Evolutionary conservation across 2,329 filamentous ascomycete species (phyloP).

Genomic region (Thermothelomyces thermophilus): DNA sequence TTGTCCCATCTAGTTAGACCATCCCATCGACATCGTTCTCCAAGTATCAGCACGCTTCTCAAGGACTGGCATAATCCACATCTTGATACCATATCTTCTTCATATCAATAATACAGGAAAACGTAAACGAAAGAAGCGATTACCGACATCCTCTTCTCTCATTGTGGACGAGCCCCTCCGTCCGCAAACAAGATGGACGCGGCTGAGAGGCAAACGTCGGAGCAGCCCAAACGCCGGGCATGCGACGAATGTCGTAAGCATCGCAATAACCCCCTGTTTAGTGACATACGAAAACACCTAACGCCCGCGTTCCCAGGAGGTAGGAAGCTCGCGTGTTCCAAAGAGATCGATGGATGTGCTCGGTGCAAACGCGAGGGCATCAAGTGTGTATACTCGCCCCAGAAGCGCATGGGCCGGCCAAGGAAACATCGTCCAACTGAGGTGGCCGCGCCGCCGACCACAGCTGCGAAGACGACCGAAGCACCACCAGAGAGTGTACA

Average conservation of each 20-base stretch:
- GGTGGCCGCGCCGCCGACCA: slow-evolving; percentile 11
- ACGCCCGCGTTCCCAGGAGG: slow-evolving; percentile 38
- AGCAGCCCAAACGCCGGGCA: slow-evolving; percentile 47
- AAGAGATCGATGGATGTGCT: slow-evolving; percentile 52
- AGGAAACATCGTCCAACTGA: slow-evolving; percentile 46
- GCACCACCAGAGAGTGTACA: slow-evolving; percentile 3
- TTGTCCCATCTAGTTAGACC: not conserved
- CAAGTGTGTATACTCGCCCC: slow-evolving; percentile 54
- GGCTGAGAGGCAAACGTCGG: slow-evolving; percentile 4
- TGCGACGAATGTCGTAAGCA: slow-evolving; percentile 61
- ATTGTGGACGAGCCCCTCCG: not conserved
- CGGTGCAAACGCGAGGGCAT: slow-evolving; percentile 54
- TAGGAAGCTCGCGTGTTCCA: slow-evolving; percentile 59
- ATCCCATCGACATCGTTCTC: not conserved
- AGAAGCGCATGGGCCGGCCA: slow-evolving; percentile 61
- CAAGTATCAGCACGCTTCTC: not conserved
- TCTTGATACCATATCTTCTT: not conserved
- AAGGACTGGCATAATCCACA: not conserved
- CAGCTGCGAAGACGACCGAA: slow-evolving; percentile 1
- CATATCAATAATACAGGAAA: not conserved
- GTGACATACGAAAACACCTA: slow-evolving; percentile 8
- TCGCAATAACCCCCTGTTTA: not conserved
- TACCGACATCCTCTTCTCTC: not conserved
- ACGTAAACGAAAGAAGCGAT: not conserved
- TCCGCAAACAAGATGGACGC: slow-evolving; percentile 1